Percentiles rank a stretch among this genome's conserved stretches.
Conservation (phyloP, 2,329 filamentous ascomycete species). For the Colletotrichum falcatum region DNA sequence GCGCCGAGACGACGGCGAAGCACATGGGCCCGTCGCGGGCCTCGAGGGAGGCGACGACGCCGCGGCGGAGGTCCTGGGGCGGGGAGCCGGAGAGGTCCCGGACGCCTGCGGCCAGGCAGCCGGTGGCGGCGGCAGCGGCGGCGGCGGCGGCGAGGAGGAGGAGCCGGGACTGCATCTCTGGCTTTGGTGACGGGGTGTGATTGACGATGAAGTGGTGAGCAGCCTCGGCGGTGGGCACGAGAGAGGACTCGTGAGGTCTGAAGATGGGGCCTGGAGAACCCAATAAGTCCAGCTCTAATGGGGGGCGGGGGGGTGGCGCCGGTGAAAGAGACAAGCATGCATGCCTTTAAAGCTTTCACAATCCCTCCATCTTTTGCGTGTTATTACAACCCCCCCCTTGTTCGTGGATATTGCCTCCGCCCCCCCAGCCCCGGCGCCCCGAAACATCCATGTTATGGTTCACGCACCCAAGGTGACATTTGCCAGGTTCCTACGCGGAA, state of each 20-base stretch:
- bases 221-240: background rate
- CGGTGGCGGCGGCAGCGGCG: conserved; percentile 18
- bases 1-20: conserved; percentile 31
- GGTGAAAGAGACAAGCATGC: background rate
- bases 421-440: background rate
- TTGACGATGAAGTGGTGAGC: background rate
- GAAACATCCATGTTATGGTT: no score
- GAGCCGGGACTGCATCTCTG: conserved; percentile 36
- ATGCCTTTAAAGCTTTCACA: background rate
- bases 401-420: background rate
- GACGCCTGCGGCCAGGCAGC: conserved; percentile 24
- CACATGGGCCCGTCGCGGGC: conserved; percentile 31
- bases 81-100: conserved; percentile 28
- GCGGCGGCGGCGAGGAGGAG: conserved; percentile 23
- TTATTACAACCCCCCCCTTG: background rate
- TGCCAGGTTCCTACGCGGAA: background rate
- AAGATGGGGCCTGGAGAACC: background rate
- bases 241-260: background rate
- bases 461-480: background rate
- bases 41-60: conserved; percentile 6
- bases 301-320: no score
- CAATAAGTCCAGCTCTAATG: background rate
- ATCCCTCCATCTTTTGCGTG: background rate
- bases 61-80: conserved; percentile 22
- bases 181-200: background rate